A percentile compares a stretch with the other conserved stretches of the same genome.
Evolutionary conservation across 768 basidiomycete genomes (phyloP).

Genomic region (Lactifluus echinatus): DNA sequence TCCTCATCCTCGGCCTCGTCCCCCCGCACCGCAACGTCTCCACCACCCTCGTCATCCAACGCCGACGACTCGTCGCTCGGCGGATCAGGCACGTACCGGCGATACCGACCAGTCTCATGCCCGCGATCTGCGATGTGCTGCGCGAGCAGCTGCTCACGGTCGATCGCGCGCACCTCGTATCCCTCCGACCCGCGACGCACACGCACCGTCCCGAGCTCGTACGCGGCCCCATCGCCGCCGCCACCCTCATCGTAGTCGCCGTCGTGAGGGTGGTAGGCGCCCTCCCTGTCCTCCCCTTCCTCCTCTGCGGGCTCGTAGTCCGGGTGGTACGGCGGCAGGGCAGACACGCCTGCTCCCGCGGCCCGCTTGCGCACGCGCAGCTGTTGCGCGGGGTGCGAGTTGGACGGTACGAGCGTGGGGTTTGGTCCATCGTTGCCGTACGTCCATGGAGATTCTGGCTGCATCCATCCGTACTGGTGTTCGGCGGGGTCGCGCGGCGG

Average conservation of each 20-base stretch:
- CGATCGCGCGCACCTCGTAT: slow-evolving; percentile 56
- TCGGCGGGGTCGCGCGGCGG: slow-evolving; percentile 61
- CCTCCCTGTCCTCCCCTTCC: slow-evolving; percentile 2
- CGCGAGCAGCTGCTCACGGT: slow-evolving; percentile 56
- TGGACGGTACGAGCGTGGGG: slow-evolving; percentile 58
- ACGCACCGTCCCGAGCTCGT: slow-evolving; percentile 17
- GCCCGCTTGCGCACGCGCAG: slow-evolving; percentile 23
- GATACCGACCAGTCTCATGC: slow-evolving; percentile 52
- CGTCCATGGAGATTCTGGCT: slow-evolving; percentile 73
- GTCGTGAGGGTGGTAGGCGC: slow-evolving; percentile 24
- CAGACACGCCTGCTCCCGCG: slow-evolving; percentile 27
- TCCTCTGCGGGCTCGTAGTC: slow-evolving; percentile 40
- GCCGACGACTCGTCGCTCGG: slow-evolving; percentile 37
- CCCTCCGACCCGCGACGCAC: slow-evolving; percentile 76
- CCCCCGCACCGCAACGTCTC: neutral
- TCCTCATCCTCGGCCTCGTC: slow-evolving; percentile 32
- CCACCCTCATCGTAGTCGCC: slow-evolving; percentile 25
- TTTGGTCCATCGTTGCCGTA: slow-evolving; percentile 73
- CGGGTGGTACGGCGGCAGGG: slow-evolving; percentile 70
- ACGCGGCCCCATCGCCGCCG: slow-evolving; percentile 16
- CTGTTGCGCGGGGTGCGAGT: slow-evolving; percentile 25
- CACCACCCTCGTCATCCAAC: neutral
- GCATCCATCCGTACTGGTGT: slow-evolving; percentile 33
- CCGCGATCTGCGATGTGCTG: slow-evolving; percentile 47
- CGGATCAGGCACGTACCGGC: slow-evolving; percentile 56